phyloP scores from a whole-genome alignment of 495 filamentous ascomycete species.

The Penicillium fimorum region DNA sequence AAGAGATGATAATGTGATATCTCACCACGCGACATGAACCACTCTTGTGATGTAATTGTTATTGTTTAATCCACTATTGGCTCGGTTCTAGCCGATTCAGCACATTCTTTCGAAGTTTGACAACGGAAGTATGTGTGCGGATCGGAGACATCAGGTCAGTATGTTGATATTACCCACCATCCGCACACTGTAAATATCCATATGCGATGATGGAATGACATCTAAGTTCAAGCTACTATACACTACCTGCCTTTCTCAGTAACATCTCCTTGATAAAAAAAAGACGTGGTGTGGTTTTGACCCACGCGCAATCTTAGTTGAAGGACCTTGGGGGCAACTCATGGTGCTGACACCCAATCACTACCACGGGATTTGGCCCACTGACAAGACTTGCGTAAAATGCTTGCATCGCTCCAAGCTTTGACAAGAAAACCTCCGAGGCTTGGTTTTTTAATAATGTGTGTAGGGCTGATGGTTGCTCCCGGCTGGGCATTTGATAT shows the following conservation, averaged over 20 bases:
- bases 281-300: neutral
- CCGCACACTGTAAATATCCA: neutral
- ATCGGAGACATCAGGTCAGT: neutral
- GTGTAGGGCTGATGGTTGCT: neutral
- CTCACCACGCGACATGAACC: neutral
- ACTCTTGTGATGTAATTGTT: neutral
- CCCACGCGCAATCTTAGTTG: slow-evolving; percentile 20
- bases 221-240: neutral
- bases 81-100: neutral
- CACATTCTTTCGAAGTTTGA: neutral
- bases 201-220: neutral
- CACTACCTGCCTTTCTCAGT: neutral
- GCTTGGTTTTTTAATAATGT: neutral
- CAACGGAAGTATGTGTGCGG: neutral
- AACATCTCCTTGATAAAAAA: neutral
- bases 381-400: slow-evolving; percentile 3
- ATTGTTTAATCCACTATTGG: neutral
- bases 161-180: neutral
- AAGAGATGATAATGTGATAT: slow-evolving; percentile 14
- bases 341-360: slow-evolving; percentile 19
- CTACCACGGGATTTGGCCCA: slow-evolving; percentile 5
- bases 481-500: neutral
- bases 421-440: slow-evolving; percentile 4
- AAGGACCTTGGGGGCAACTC: slow-evolving; percentile 29
- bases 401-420: slow-evolving; percentile 5